These are phyloP conservation scores for Trichophyton mentagrophytes DNA, from an alignment of 2,329 filamentous ascomycete genomes.

Conservation along the genomic window DNA sequence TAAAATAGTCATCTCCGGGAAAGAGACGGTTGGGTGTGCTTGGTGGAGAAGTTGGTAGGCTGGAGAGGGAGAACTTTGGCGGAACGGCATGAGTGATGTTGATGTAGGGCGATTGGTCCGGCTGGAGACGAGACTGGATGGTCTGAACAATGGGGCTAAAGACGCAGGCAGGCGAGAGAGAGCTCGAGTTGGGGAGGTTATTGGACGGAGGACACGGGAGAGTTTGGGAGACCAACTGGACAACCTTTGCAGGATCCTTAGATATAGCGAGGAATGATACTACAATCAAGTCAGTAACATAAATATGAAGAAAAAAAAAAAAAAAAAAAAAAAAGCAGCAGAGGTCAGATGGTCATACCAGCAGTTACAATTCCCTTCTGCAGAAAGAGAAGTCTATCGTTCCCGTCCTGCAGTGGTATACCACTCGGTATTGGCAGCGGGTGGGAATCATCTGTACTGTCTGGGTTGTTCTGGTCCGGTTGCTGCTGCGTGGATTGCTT, in stretches of 20 bases:
- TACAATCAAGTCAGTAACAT: constrained; percentile 9
- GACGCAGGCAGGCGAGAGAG: constrained; percentile 19
- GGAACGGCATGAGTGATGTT: constrained; percentile 53
- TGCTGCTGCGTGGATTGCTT: constrained; percentile 1
- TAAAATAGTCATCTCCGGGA: constrained; percentile 49
- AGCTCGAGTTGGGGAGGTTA: constrained; percentile 22
- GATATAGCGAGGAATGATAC: constrained; percentile 30
- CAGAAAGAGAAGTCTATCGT: constrained; percentile 24
- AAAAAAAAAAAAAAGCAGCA: no score
- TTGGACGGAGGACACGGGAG: constrained; percentile 40
- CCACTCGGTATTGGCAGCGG: not conserved
- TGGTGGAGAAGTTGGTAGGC: constrained; percentile 51
- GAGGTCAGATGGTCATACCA: constrained; percentile 21
- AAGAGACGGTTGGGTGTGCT: constrained; percentile 40
- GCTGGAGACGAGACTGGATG: constrained; percentile 41
- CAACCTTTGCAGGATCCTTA: constrained; percentile 26
- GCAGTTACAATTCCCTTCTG: constrained; percentile 26
- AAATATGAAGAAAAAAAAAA: not conserved
- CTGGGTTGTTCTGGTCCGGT: not conserved
- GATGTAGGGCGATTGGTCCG: constrained; percentile 45
- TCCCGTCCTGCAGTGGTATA: constrained; percentile 23
- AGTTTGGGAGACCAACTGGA: constrained; percentile 49
- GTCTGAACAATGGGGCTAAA: constrained; percentile 44
- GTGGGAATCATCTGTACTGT: not conserved
- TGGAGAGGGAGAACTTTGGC: constrained; percentile 48